A percentile compares a stretch with the other conserved stretches of the same genome.
phyloP scores from a whole-genome alignment of 164 flowering plant genomes.

The Aristolochia fimbriata region DNA sequence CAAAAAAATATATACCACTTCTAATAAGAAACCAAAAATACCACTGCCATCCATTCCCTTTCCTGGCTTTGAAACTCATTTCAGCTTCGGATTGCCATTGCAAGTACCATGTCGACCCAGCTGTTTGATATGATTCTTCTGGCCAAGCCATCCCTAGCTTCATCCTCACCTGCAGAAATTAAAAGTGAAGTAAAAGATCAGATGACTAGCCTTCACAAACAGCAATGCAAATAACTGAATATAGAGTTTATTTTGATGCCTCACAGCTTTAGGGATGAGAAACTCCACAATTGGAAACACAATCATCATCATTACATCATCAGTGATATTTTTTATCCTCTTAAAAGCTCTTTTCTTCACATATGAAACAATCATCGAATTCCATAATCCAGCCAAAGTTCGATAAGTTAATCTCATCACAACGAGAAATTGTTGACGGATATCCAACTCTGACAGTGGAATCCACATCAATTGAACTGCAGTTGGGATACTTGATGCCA shows the following conservation, averaged over 20 bases:
- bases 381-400: conserved; percentile 52
- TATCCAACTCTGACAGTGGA: conserved; percentile 76
- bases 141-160: conserved; percentile 91
- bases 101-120: conserved; percentile 76
- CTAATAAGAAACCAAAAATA: conserved; percentile 49
- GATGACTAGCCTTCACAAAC: neutral
- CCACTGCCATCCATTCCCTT: conserved; percentile 45
- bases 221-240: neutral
- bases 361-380: conserved; percentile 26
- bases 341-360: conserved; percentile 30
- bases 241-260: neutral
- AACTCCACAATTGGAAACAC: conserved; percentile 59
- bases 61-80: conserved; percentile 42
- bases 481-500: conserved; percentile 72
- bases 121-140: conserved; percentile 50
- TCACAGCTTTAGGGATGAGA: conserved; percentile 64
- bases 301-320: conserved; percentile 62
- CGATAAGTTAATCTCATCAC: conserved; percentile 30
- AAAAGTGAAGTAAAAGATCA: neutral
- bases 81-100: conserved; percentile 83
- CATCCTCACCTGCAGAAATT: conserved; percentile 44
- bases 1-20: conserved; percentile 46
- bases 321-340: conserved; percentile 39
- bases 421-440: conserved; percentile 57
- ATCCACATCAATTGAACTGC: conserved; percentile 84